Evolutionary conservation across 257 asterid species (phyloP), one percentile per base, ranked within the genome.

Genomic region (Marsdenia floribunda): DNA sequence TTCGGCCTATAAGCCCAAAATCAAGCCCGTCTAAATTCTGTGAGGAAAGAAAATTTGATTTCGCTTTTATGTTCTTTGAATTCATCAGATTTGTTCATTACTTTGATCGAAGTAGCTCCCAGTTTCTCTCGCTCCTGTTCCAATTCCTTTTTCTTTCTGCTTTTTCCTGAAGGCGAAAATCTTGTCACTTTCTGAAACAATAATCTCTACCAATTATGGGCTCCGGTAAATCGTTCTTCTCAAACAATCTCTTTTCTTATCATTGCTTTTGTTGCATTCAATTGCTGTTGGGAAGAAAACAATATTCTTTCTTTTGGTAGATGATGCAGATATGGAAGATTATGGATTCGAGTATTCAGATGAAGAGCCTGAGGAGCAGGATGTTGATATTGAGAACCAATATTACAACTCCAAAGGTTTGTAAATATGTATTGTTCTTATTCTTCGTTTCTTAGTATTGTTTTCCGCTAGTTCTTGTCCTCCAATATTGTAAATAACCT

Each of bases 261-360:
- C 10, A 2, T 18, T 12, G 3, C 44, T 42, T 3, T 26, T 12
- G 14, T 13, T 46, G 26, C 57, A 3, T 79, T 72, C 57, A n/a
- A 50, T 70, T 50, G 46, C 35, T 75, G 50, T 77, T 42, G 22
- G 59, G 61, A 8, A 55, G 21, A 16, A 42, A 74, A 72, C 58
- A 29, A 55, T 55, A 55, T 75, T 49, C 35, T 75, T 44, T 8
- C 24, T 74, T 52, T 71, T 79, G 71, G 75, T 42, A 73, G 81
- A 77, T 92, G 96, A 92, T 83, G 98, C 96, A 73, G 99, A 95
- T 84, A 92, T 95, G 98, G 99, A 95, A 86, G 98, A 95, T 75
- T 95, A 92, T 75, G 99, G 98, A 52, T 95, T 95, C 77, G 98
- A 95, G 89, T 95, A 95, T 85, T 95, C 98, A 2, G 98, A 95